Evolutionary conservation across 805 yeast species (phyloP).

Genomic region (Naumovozyma baii): DNA sequence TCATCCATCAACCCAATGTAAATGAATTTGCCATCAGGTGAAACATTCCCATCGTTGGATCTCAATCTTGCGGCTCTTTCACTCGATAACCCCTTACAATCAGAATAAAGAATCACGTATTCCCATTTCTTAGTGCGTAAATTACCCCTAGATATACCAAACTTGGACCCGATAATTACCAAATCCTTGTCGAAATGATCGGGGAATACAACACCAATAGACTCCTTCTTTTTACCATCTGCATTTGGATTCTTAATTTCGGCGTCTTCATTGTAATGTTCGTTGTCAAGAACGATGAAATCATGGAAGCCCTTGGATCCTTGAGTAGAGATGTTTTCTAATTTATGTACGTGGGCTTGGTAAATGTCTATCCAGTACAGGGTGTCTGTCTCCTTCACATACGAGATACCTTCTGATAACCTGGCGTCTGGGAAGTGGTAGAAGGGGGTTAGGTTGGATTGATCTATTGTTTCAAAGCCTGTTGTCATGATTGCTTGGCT

Average conservation of each 20-base stretch:
- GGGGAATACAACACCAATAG: slow-evolving; percentile 66
- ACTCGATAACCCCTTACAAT: slow-evolving; percentile 25
- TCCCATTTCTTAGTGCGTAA: slow-evolving; percentile 34
- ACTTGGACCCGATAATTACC: slow-evolving; percentile 51
- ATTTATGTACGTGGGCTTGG: slow-evolving; percentile 30
- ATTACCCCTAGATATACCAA: slow-evolving; percentile 52
- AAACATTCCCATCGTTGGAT: slow-evolving; percentile 78
- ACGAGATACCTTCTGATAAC: slow-evolving; percentile 59
- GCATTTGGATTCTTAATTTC: slow-evolving; percentile 8
- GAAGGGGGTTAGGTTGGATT: slow-evolving; percentile 11
- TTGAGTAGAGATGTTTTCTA: slow-evolving; percentile 16
- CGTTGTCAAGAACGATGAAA: slow-evolving; percentile 22
- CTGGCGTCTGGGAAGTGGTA: slow-evolving; percentile 25
- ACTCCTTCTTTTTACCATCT: slow-evolving; percentile 21
- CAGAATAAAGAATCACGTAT: slow-evolving; percentile 30
- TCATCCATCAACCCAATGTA: slow-evolving; percentile 77
- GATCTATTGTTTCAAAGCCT: slow-evolving; percentile 5
- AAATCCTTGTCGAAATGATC: slow-evolving; percentile 35
- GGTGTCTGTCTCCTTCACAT: slow-evolving; percentile 45
- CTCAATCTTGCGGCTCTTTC: slow-evolving; percentile 33
- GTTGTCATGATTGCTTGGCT: not conserved
- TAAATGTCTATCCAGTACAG: slow-evolving; percentile 36
- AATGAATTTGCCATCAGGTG: slow-evolving; percentile 57
- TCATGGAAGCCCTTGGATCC: slow-evolving; percentile 2
- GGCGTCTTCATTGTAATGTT: slow-evolving; percentile 7